phyloP scores from a whole-genome alignment of 1,139 yeast species.

The Pichia sp. region DNA sequence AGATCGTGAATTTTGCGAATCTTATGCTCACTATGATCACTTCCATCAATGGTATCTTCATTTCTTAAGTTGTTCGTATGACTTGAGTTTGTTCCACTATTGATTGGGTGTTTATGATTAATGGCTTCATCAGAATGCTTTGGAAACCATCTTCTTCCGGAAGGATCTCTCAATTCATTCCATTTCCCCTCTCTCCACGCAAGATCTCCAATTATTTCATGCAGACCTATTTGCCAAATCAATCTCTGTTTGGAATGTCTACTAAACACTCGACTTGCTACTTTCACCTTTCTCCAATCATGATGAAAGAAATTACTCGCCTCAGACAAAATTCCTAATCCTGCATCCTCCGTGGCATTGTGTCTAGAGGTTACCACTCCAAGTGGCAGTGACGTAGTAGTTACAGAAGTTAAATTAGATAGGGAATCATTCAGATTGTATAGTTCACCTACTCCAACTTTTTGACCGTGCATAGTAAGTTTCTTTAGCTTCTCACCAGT shows the following conservation, averaged over 20 bases:
- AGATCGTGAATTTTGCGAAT: constrained; percentile 9
- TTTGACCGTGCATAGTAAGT: constrained; percentile 11
- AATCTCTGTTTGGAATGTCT: constrained; percentile 32
- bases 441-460: constrained; percentile 4
- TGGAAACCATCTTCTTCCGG: constrained; percentile 61
- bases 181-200: constrained; percentile 67
- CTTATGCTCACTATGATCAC: neutral
- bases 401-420: neutral
- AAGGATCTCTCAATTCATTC: constrained; percentile 50
- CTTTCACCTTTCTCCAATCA: constrained; percentile 35
- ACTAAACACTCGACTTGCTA: constrained; percentile 56
- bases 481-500: constrained; percentile 34
- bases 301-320: neutral
- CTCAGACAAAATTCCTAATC: constrained; percentile 6
- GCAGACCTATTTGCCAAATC: constrained; percentile 65
- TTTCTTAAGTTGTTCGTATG: neutral
- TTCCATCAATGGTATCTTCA: neutral
- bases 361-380: neutral
- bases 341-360: neutral
- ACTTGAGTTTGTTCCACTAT: neutral
- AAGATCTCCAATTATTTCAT: constrained; percentile 58
- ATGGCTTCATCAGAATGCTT: neutral
- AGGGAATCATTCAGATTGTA: neutral
- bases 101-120: neutral
- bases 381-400: neutral